Evolutionary conservation across 768 basidiomycete species (phyloP), one percentile per base, ranked within the genome.

Genomic region (Basidioascus undulatus): DNA sequence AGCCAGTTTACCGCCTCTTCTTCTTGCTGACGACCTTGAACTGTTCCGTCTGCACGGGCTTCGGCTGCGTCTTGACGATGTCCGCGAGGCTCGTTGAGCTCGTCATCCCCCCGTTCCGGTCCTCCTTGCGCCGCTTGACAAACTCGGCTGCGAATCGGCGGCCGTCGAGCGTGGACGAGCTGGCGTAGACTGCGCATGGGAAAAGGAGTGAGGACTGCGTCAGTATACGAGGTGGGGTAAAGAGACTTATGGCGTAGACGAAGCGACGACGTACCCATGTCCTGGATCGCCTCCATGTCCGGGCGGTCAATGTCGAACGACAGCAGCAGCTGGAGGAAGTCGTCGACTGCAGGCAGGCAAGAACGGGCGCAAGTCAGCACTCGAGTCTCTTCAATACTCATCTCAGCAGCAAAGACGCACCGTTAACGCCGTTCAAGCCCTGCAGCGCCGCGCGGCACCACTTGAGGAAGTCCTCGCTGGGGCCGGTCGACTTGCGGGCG

Each of bases 111-210:
- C 63, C 62, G 26, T 54, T 56, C 1, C 73, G 76, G 55, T 96
- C 89, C 16, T 68, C 69, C 60, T 84, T 87, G 39, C 92, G 76
- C 54, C 71, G 80, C 46, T 66, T 69, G 39, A 84, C 71, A 52
- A 82, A 98, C 49, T 96, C 87, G 11, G 79, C 67, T 4, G 92
- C 87, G 54, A 96, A 98, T 28, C 89, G 72, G 38, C 87, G 68
- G 5, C 92, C 92, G 53, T 96, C 86, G 38, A 98, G 70, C 2
- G 81, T 96, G 18, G 84, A 80, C 48, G 83, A 89, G 53, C 79
- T 86, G 40, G 77, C 74, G 53, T 96, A 98, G 45, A 96, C 86
- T 32, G 79, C 67, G n/a, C n/a, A n/a, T n/a, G n/a, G n/a, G n/a
- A n/a, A n/a, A n/a, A n/a, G n/a, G n/a, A n/a, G n/a, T n/a, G n/a